Percentiles rank a stretch among this genome's conserved stretches.
These are phyloP conservation scores for Leptodermis oblonga DNA, from an alignment of 257 asterid genomes.

Conservation along the genomic window DNA sequence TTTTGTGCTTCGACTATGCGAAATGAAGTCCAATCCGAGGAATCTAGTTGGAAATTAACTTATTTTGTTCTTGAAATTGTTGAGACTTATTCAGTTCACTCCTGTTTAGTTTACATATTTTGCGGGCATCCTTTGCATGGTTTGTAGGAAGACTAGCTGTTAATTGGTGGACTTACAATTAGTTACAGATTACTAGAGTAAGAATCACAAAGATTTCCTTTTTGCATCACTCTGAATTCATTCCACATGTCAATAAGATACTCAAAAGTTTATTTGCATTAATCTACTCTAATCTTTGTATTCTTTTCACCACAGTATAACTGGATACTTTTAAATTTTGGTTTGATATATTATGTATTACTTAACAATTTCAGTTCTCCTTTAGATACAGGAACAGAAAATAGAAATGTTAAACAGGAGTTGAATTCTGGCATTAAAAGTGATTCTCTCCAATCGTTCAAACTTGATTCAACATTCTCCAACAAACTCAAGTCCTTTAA, in stretches of 20 bases:
- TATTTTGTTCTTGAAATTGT: background rate
- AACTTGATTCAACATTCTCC: constrained; percentile 29
- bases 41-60: background rate
- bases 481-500: constrained; percentile 52
- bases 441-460: constrained; percentile 16
- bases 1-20: background rate
- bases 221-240: background rate
- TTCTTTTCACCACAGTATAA: background rate
- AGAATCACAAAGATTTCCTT: background rate
- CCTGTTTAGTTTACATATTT: too few relatives aligned
- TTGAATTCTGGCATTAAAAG: constrained; percentile 13
- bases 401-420: constrained; percentile 23
- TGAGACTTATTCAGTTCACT: background rate
- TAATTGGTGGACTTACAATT: background rate
- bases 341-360: background rate
- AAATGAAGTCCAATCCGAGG: too few relatives aligned
- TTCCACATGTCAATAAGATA: background rate
- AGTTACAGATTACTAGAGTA: background rate
- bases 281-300: background rate
- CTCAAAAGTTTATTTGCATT: background rate
- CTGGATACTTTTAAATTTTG: background rate
- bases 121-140: background rate
- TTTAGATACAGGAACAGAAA: constrained; percentile 35
- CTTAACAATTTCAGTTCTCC: background rate
- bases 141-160: background rate